Conservation (phyloP, 1,284 basidiomycete species). For the Ceratobasidium sp. region DNA sequence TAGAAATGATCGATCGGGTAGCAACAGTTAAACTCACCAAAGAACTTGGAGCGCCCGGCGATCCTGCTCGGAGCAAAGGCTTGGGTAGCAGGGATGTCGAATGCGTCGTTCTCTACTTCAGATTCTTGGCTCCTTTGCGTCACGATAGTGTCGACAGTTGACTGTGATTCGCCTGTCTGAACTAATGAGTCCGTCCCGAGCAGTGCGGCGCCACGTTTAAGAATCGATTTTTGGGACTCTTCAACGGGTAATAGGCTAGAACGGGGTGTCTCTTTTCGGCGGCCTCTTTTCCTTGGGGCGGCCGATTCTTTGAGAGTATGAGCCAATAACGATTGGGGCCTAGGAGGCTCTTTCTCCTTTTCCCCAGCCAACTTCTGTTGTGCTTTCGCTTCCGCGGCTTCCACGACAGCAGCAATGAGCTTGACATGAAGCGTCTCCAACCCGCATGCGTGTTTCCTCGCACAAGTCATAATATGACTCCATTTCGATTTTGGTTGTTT, state of each 20-base stretch:
- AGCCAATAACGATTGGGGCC: slow-evolving; percentile 28
- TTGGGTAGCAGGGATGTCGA: slow-evolving; percentile 41
- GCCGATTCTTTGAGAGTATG: slow-evolving; percentile 39
- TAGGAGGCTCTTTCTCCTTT: background rate
- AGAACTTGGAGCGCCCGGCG: slow-evolving; percentile 23
- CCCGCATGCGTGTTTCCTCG: slow-evolving; percentile 28
- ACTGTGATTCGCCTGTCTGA: background rate
- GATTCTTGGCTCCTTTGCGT: background rate
- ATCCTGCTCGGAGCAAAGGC: slow-evolving; percentile 41
- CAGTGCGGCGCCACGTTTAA: slow-evolving; percentile 16
- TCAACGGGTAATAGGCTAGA: slow-evolving; percentile 27
- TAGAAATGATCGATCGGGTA: too few species aligned
- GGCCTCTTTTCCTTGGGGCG: slow-evolving; percentile 24
- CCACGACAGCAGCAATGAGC: slow-evolving; percentile 21
- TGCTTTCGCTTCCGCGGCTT: slow-evolving; percentile 15
- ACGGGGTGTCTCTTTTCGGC: background rate
- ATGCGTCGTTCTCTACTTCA: slow-evolving; percentile 1
- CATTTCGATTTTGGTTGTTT: slow-evolving; percentile 30
- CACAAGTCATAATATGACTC: slow-evolving; percentile 25
- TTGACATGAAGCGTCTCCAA: slow-evolving; percentile 1
- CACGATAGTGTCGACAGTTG: background rate
- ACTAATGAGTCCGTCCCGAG: background rate
- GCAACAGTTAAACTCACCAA: slow-evolving; percentile 13
- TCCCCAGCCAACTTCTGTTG: slow-evolving; percentile 25
- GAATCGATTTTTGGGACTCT: slow-evolving; percentile 25